Percentiles rank a stretch among this genome's conserved stretches.
Conservation (phyloP, 139 green algal species). For the Volvox reticuliferus region DNA sequence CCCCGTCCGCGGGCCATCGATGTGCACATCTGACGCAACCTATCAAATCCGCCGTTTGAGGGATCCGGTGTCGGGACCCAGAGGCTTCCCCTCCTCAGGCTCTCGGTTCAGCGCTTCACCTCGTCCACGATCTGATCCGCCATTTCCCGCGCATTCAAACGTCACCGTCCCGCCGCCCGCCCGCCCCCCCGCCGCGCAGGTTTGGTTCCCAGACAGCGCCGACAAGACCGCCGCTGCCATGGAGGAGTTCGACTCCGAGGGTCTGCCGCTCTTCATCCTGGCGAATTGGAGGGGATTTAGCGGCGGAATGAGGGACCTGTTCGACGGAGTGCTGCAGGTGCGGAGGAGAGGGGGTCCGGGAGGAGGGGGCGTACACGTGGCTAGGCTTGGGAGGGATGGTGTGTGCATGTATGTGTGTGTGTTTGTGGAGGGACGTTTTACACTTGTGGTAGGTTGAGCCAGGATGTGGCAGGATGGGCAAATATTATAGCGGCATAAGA, state of each 20-base stretch:
- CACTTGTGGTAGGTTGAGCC: too few relatives aligned
- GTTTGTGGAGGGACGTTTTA: neutral
- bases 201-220: constrained; percentile 98
- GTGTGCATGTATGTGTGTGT: neutral
- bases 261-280: constrained; percentile 97
- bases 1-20: too few relatives aligned
- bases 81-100: too few relatives aligned
- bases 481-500: too few relatives aligned
- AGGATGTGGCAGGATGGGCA: too few relatives aligned
- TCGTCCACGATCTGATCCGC: too few relatives aligned
- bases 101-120: too few relatives aligned
- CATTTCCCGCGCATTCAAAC: too few relatives aligned
- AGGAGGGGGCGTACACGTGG: too few relatives aligned
- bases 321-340: constrained; percentile 96
- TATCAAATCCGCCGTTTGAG: too few relatives aligned
- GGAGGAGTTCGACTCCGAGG: constrained; percentile 96
- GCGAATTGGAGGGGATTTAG: constrained; percentile 99
- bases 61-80: too few relatives aligned
- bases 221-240: constrained; percentile 98
- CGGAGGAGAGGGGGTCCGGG: neutral
- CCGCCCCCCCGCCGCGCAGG: constrained; percentile 62
- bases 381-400: neutral
- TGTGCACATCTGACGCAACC: too few relatives aligned
- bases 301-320: constrained; percentile 97
- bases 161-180: neutral